phyloP scores from a whole-genome alignment of 371 early-diverging fungal species.

The Parasitella parasitica region DNA sequence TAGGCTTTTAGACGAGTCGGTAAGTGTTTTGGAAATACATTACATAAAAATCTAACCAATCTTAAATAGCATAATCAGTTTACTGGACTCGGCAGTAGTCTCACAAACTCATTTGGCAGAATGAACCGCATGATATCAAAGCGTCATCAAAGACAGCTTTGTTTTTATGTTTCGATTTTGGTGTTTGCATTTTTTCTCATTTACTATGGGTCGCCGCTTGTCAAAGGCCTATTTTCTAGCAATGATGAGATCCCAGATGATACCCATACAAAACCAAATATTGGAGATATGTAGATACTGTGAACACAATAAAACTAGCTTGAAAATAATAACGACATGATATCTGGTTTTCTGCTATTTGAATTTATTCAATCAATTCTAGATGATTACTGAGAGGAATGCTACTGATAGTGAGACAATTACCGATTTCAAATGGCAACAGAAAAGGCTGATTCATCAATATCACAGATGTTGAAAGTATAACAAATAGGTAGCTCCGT shows the following conservation, averaged over 20 bases:
- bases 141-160: constrained; percentile 46
- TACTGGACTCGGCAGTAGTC: constrained; percentile 31
- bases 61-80: constrained; percentile 34
- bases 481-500: no score
- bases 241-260: not conserved
- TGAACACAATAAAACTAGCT: not conserved
- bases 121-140: constrained; percentile 48
- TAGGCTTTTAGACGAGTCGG: constrained; percentile 40
- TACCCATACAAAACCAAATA: not conserved
- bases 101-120: constrained; percentile 35
- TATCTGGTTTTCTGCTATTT: not conserved
- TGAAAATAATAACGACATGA: not conserved
- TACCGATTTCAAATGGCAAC: no score
- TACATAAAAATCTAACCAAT: no score
- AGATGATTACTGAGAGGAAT: no score
- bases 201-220: constrained; percentile 29
- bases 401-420: no score
- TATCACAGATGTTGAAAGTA: no score
- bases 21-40: constrained; percentile 15
- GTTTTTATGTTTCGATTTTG: constrained; percentile 32
- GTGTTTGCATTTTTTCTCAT: constrained; percentile 32
- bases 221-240: not conserved
- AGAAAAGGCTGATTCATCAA: no score
- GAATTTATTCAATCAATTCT: not conserved
- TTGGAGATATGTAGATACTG: not conserved